Evolutionary conservation across 1,139 yeast species (phyloP).

Genomic region (Scheffersomyces stambukii): DNA sequence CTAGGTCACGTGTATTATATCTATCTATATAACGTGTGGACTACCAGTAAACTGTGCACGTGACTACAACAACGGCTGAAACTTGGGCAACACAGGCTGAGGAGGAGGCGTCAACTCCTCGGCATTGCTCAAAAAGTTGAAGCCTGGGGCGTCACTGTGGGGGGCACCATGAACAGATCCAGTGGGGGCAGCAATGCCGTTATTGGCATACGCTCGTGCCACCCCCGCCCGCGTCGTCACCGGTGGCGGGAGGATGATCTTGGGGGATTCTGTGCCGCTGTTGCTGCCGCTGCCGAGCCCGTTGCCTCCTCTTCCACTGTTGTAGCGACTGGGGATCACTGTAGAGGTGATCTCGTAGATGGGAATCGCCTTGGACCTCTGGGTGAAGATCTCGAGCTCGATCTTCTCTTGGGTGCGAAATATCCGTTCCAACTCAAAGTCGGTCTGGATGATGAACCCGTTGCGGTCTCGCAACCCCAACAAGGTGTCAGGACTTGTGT

Average conservation of each 20-base stretch:
- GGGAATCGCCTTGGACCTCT: constrained; percentile 30
- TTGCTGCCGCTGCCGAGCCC: background rate
- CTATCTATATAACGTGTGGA: no score
- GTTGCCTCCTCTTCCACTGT: constrained; percentile 2
- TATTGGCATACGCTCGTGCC: no score
- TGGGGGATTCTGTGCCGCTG: constrained; percentile 6
- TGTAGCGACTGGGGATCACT: constrained; percentile 17
- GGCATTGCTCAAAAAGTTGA: constrained; percentile 10
- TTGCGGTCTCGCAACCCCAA: constrained; percentile 14
- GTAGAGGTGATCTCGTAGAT: constrained; percentile 34
- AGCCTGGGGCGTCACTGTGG: constrained; percentile 2
- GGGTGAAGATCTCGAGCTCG: constrained; percentile 35
- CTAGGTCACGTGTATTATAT: background rate
- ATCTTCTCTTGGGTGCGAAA: constrained; percentile 26
- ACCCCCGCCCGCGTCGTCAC: constrained; percentile 3
- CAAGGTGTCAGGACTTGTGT: constrained; percentile 15
- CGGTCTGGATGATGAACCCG: constrained; percentile 28
- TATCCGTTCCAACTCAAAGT: constrained; percentile 32
- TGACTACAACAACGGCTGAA: constrained; percentile 32
- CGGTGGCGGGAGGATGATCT: constrained; percentile 8
- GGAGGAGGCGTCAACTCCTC: constrained; percentile 19
- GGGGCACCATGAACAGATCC: no score
- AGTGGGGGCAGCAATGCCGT: no score
- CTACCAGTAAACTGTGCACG: background rate
- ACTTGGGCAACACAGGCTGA: constrained; percentile 29